Percentiles rank a stretch among this genome's conserved stretches.
These are phyloP conservation scores for Trypanosomatidae sp. DNA, from an alignment of 208 protist species.

Conservation along the genomic window DNA sequence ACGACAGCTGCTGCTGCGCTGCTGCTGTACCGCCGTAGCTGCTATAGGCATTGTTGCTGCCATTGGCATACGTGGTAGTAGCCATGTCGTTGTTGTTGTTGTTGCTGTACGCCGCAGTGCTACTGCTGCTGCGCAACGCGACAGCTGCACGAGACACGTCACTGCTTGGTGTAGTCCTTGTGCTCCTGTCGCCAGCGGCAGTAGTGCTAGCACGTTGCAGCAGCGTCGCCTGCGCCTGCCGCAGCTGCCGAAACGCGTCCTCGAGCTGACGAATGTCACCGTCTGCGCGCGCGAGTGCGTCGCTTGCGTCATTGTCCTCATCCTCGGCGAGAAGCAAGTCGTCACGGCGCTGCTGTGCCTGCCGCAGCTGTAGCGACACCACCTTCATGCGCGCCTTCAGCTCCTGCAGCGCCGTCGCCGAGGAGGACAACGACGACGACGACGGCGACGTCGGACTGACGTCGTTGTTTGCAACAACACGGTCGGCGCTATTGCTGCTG, in stretches of 20 bases:
- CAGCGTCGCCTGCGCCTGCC: slow-evolving; percentile 18
- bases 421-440: too few species aligned
- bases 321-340: slow-evolving; percentile 58
- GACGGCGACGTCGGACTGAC: neutral
- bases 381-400: slow-evolving; percentile 31
- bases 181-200: too few species aligned
- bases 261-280: slow-evolving; percentile 24
- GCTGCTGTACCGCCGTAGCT: too few species aligned
- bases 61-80: too few species aligned
- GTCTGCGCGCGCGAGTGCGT: slow-evolving; percentile 23
- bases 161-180: too few species aligned
- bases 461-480: neutral
- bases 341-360: slow-evolving; percentile 39
- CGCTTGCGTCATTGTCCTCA: slow-evolving; percentile 40
- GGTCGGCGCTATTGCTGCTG: neutral
- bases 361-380: slow-evolving; percentile 24
- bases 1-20: too few species aligned
- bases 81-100: too few species aligned
- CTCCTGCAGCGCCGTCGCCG: slow-evolving; percentile 11
- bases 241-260: slow-evolving; percentile 22
- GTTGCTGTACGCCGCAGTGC: too few species aligned
- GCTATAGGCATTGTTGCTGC: too few species aligned
- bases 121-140: too few species aligned
- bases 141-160: too few species aligned
- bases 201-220: slow-evolving; percentile 20